phyloP scores from a whole-genome alignment of 202 grass and related monocot genomes.

The Eragrostis tef region DNA sequence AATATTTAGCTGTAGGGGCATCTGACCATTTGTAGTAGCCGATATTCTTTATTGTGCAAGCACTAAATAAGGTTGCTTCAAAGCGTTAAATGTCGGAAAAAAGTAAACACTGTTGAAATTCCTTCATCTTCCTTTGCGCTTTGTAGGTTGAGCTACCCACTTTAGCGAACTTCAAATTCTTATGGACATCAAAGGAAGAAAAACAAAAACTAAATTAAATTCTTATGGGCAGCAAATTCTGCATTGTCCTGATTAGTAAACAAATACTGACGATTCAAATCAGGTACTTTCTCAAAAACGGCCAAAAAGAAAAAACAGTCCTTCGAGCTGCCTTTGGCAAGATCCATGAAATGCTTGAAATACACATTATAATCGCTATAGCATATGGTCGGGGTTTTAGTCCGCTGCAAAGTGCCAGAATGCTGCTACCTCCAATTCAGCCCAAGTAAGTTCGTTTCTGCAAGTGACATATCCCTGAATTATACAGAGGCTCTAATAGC shows the following conservation, averaged over 20 bases:
- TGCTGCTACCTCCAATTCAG: neutral
- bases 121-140: neutral
- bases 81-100: neutral
- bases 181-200: too few species aligned
- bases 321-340: neutral
- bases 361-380: neutral
- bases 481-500: neutral
- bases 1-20: neutral
- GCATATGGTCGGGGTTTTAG: neutral
- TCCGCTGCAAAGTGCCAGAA: neutral
- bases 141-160: slow-evolving; percentile 7
- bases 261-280: slow-evolving; percentile 5
- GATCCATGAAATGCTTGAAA: neutral
- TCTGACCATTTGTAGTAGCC: neutral
- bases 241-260: neutral
- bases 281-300: neutral
- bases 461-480: neutral
- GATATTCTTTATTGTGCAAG: neutral
- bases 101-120: neutral
- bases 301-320: neutral
- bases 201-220: neutral
- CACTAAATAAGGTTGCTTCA: slow-evolving; percentile 36
- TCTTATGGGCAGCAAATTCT: neutral
- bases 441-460: neutral
- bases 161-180: neutral